Conservation (phyloP, 1,139 yeast species). For the Geotrichum cucujoidarum region DNA sequence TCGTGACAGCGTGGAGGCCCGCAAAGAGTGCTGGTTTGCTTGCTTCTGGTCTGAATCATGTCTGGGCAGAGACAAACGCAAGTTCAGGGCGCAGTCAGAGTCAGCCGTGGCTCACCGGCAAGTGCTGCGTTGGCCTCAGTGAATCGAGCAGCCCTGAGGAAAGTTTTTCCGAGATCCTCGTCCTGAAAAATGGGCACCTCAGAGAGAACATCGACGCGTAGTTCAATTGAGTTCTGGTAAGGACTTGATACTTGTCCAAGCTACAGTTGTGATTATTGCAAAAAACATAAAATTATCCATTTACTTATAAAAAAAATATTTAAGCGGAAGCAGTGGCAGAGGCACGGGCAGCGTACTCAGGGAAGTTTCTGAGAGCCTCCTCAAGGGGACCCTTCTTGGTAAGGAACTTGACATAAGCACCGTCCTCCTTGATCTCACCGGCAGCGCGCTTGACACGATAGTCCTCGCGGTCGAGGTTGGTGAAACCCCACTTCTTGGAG, state of each 20-base stretch:
- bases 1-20: background rate
- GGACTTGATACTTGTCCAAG: too few species aligned
- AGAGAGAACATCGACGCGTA: too few species aligned
- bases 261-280: too few species aligned
- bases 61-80: background rate
- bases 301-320: conserved; percentile 1
- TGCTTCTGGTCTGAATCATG: background rate
- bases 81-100: too few species aligned
- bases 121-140: too few species aligned
- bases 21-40: background rate
- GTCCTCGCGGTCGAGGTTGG: conserved; percentile 96
- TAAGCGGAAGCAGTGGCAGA: conserved; percentile 30
- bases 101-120: too few species aligned
- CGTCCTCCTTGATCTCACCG: conserved; percentile 98
- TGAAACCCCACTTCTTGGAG: conserved; percentile 99
- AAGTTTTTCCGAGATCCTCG: too few species aligned
- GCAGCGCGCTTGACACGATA: conserved; percentile 90
- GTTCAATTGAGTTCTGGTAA: too few species aligned
- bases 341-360: conserved; percentile 57
- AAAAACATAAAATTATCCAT: background rate
- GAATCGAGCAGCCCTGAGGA: too few species aligned
- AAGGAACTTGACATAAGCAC: conserved; percentile 99
- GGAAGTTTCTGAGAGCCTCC: conserved; percentile 90
- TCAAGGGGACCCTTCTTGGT: conserved; percentile 94
- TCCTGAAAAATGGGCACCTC: too few species aligned